Base-by-base conservation (phyloP, 1,284 basidiomycete genomes). In the Sanghuangporus sanghuang region DNA sequence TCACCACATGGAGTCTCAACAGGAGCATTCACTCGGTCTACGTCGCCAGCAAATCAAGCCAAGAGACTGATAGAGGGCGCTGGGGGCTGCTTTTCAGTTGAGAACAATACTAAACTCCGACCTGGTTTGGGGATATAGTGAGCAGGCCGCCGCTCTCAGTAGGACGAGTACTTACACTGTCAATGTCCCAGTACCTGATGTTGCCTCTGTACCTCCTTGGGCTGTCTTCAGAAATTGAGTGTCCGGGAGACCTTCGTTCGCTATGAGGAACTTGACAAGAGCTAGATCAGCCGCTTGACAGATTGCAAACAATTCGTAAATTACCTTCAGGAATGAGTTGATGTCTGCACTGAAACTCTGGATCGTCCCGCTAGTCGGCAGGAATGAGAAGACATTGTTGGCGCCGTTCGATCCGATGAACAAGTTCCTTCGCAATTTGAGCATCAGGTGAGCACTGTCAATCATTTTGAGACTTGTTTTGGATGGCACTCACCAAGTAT, bases 351-450 rank as follows among this genome's bases (percentile, higher is more conserved):
- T 81, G 74, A 87, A 87, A 69, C 71, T 78, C 6, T 50, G 21
- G 21, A 73, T 46, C n/a, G 12, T 72, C 0, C 78, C 80, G 64
- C 71, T 73, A 1, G 76, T 72, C 11, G 81, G 81, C 21, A 88
- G 75, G 81, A 86, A 88, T 2, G 86, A 87, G 72, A 78, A 87
- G 2, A 88, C 86, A 9, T 77, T 72, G 73, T 87, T 88, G n/a
- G 76, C 71, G 49, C 82, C 82, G 69, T 88, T 88, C 32, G 74
- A 78, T 23, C 86, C 85, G 44, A 59, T 73, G 73, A 85, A 86
- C 58, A 88, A 67, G 69, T 86, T 77, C 85, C 82, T 83, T 54
- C 16, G n/a, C n/a, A 35, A 32, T 32, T 32, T 32, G 11, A 18
- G 60, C 7, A 18, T 36, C 16, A 52, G 14, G 16, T 32, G 27